Evolutionary conservation across 345 rosid species (phyloP).

Genomic region (Dimocarpus longan): DNA sequence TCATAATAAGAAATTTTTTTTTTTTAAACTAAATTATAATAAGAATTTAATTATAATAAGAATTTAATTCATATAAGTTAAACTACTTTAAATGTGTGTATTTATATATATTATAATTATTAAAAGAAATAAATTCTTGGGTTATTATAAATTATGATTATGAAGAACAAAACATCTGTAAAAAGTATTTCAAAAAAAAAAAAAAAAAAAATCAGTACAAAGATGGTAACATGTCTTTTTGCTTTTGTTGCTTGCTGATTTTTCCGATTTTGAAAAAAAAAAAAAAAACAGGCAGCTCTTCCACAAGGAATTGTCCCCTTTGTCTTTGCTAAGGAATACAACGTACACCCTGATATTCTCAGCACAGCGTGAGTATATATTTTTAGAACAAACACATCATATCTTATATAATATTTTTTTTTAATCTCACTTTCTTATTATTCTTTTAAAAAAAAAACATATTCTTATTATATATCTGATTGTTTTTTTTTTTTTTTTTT

Average conservation of each 20-base stretch:
- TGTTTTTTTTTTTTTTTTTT: not conserved
- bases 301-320: conserved; percentile 90
- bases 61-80: too few species aligned
- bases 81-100: too few species aligned
- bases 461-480: not conserved
- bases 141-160: not conserved
- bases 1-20: not conserved
- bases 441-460: not conserved
- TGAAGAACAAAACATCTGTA: conserved; percentile 18
- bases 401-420: not conserved
- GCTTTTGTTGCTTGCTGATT: not conserved
- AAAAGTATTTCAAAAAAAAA: too few species aligned
- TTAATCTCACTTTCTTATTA: not conserved
- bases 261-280: not conserved
- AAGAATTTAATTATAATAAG: not conserved
- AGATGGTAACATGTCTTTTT: conserved; percentile 29
- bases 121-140: too few species aligned
- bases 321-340: conserved; percentile 87
- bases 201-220: too few species aligned
- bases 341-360: conserved; percentile 75
- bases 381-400: not conserved
- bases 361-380: conserved; percentile 62
- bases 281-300: conserved; percentile 65
- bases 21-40: too few species aligned
- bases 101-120: too few species aligned